Evolutionary conservation across 106 monocot genomes (phyloP).

Genomic region (Dendrobium officinale): DNA sequence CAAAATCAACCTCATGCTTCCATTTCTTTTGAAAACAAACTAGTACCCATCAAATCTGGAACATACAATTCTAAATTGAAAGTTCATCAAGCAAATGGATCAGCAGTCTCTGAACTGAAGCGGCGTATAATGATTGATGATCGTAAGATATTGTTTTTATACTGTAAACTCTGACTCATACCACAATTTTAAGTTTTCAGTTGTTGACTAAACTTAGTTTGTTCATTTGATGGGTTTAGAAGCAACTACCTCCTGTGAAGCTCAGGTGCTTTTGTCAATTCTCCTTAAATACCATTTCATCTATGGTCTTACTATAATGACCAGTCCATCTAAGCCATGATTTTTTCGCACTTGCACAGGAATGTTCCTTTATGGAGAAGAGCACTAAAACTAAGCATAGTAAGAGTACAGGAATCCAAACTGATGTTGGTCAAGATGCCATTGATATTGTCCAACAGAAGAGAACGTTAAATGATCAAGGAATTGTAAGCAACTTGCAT

Average conservation of each 20-base stretch:
- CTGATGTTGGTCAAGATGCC: slow-evolving; percentile 30
- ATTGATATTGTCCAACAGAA: neutral
- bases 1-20: neutral
- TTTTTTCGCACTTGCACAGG: slow-evolving; percentile 18
- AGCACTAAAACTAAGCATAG: slow-evolving; percentile 13
- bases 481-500: slow-evolving; percentile 43
- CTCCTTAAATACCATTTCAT: neutral
- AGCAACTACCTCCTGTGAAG: slow-evolving; percentile 21
- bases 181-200: neutral
- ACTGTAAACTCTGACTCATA: neutral
- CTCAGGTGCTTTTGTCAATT: slow-evolving; percentile 32
- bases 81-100: slow-evolving; percentile 16
- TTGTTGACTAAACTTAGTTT: slow-evolving; percentile 6
- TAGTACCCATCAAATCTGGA: no score
- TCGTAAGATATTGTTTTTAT: slow-evolving; percentile 17
- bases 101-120: slow-evolving; percentile 29
- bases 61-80: neutral
- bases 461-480: neutral
- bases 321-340: slow-evolving; percentile 9
- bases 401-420: slow-evolving; percentile 50
- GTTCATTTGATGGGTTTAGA: slow-evolving; percentile 28
- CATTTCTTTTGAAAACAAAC: neutral
- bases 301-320: neutral
- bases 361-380: slow-evolving; percentile 12
- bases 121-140: slow-evolving; percentile 21